phyloP scores from a whole-genome alignment of 495 filamentous ascomycete genomes.

The Aspergillus hancockii region DNA sequence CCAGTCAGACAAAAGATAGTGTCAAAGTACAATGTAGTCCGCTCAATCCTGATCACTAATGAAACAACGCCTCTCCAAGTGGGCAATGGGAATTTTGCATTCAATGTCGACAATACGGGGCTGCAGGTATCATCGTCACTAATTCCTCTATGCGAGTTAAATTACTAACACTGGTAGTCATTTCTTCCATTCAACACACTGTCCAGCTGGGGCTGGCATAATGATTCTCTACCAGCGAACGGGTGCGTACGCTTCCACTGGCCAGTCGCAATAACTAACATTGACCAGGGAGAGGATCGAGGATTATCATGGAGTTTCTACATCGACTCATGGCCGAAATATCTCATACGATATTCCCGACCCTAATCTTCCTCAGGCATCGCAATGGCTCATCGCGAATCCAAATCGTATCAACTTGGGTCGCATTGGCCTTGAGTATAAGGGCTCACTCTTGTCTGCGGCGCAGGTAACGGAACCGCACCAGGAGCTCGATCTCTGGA shows the following conservation, averaged over 20 bases:
- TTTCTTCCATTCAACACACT: conserved; percentile 22
- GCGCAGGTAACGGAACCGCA: conserved; percentile 7
- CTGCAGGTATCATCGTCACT: conserved; percentile 10
- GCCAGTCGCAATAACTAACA: not conserved
- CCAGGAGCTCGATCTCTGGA: conserved; percentile 20
- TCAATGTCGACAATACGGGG: conserved; percentile 21
- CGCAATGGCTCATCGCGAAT: conserved; percentile 21
- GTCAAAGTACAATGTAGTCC: conserved; percentile 19
- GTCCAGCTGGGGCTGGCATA: conserved; percentile 23
- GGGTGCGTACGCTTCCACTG: not conserved
- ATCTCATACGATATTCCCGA: conserved; percentile 23
- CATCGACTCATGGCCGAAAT: conserved; percentile 18
- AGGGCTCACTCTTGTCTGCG: conserved; percentile 4
- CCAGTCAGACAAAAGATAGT: conserved; percentile 8
- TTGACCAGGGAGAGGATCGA: conserved; percentile 5
- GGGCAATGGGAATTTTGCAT: conserved; percentile 23
- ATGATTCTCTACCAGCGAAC: conserved; percentile 17
- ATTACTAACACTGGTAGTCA: conserved; percentile 1
- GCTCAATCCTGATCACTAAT: conserved; percentile 17
- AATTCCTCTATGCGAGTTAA: not conserved
- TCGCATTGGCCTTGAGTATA: conserved; percentile 15
- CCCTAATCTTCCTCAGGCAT: conserved; percentile 13
- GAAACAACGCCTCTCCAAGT: conserved; percentile 21
- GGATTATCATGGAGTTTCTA: conserved; percentile 16
- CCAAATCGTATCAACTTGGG: conserved; percentile 22